phyloP scores from a whole-genome alignment of 73 alveolate species.

The Paramecium octaurelia region DNA sequence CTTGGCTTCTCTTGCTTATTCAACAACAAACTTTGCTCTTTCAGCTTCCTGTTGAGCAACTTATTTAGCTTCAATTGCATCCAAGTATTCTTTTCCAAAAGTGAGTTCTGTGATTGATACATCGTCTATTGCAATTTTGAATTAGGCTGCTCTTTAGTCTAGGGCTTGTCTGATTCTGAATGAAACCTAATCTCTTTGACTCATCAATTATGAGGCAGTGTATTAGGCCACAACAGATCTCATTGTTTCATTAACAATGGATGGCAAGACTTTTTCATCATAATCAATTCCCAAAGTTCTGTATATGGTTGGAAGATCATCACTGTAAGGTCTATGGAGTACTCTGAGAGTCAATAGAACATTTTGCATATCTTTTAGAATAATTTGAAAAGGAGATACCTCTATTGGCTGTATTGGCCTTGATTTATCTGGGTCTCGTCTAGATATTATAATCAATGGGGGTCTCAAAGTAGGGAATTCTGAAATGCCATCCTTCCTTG shows the following conservation, averaged over 20 bases:
- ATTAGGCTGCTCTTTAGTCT: constrained; percentile 82
- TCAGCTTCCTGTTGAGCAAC: constrained; percentile 97
- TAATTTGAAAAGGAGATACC: neutral
- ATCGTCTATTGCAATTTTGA: constrained; percentile 88
- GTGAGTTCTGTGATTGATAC: constrained; percentile 89
- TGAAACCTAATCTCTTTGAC: constrained; percentile 90
- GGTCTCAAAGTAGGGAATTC: constrained; percentile 91
- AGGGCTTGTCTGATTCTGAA: constrained; percentile 73
- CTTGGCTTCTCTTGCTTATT: constrained; percentile 91
- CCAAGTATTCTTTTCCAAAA: constrained; percentile 64
- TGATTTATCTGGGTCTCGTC: constrained; percentile 79
- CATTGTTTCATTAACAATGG: constrained; percentile 91
- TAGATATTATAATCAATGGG: constrained; percentile 92
- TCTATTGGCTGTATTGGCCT: constrained; percentile 90
- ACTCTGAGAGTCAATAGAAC: constrained; percentile 90
- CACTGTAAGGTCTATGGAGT: constrained; percentile 88
- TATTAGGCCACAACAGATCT: constrained; percentile 86
- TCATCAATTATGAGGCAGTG: constrained; percentile 76
- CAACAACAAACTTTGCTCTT: constrained; percentile 90
- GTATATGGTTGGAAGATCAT: constrained; percentile 81
- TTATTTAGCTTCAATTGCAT: constrained; percentile 93
- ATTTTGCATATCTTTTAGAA: constrained; percentile 84
- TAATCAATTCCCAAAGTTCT: constrained; percentile 89
- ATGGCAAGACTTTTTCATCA: constrained; percentile 95
- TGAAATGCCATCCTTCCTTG: constrained; percentile 93